Evolutionary conservation across 176 grass and related monocot genomes (phyloP).

Genomic region (Carex pumila): DNA sequence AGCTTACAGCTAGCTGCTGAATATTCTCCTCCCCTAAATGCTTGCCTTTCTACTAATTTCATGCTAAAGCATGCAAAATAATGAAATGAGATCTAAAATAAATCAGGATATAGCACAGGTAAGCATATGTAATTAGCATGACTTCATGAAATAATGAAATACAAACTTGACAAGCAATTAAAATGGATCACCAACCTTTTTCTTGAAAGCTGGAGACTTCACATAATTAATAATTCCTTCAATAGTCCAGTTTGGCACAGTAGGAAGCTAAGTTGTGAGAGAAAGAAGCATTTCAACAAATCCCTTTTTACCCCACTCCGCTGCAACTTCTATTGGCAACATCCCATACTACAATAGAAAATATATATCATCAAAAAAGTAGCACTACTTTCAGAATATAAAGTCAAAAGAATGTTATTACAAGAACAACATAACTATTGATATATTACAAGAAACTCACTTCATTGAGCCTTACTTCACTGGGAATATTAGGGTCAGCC

Average conservation of each 20-base stretch:
- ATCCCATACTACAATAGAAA: slow-evolving; percentile 28
- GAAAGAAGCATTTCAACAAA: slow-evolving; percentile 40
- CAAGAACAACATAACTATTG: background rate
- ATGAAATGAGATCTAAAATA: background rate
- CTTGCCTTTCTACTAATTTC: background rate
- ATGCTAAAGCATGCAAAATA: background rate
- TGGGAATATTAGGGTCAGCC: slow-evolving; percentile 1
- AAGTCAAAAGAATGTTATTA: background rate
- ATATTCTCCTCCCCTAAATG: background rate
- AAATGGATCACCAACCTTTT: background rate
- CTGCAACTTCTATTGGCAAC: slow-evolving; percentile 46
- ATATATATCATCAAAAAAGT: background rate
- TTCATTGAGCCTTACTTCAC: background rate
- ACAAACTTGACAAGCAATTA: background rate
- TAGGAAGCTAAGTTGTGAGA: slow-evolving; percentile 4
- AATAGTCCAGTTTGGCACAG: background rate
- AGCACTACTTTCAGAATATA: background rate
- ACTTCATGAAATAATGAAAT: background rate
- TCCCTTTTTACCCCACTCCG: slow-evolving; percentile 27
- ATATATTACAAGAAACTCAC: background rate
- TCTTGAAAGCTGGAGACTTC: background rate
- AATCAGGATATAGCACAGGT: background rate
- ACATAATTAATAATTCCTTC: background rate
- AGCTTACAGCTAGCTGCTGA: background rate
- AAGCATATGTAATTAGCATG: background rate